phyloP scores from a whole-genome alignment of 108 stramenopile species.

The Skeletonema potamos region DNA sequence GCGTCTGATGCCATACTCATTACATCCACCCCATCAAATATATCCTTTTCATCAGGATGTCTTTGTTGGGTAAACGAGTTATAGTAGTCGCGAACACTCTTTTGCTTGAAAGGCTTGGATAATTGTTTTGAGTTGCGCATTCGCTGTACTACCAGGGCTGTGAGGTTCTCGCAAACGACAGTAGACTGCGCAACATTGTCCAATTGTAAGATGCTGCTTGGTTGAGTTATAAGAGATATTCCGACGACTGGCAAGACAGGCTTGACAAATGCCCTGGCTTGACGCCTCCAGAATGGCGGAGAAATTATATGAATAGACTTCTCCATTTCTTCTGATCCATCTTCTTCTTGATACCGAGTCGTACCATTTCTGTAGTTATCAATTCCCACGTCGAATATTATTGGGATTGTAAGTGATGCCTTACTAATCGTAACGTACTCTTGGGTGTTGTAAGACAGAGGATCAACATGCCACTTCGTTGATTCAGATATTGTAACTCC shows the following conservation, averaged over 20 bases:
- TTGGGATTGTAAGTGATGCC: not conserved
- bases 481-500: not conserved
- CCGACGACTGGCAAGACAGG: not conserved
- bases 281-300: not conserved
- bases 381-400: not conserved
- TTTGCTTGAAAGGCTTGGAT: not conserved
- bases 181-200: not conserved
- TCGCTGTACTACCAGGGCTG: not conserved
- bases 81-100: not conserved
- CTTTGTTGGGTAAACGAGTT: not conserved
- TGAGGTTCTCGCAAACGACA: not conserved
- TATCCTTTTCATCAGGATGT: not conserved
- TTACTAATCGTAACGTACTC: not conserved
- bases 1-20: conserved; percentile 2
- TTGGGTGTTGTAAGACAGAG: not conserved
- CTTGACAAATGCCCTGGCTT: not conserved
- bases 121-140: not conserved
- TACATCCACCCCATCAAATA: conserved; percentile 1
- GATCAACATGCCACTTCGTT: not conserved
- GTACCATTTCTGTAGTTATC: not conserved
- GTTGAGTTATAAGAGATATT: not conserved
- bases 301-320: not conserved
- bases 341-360: not conserved
- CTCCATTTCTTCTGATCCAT: not conserved
- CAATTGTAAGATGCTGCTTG: not conserved